These are phyloP conservation scores for Trichoderma endophyticum DNA, from an alignment of 2,329 filamentous ascomycete genomes.

Conservation along the genomic window DNA sequence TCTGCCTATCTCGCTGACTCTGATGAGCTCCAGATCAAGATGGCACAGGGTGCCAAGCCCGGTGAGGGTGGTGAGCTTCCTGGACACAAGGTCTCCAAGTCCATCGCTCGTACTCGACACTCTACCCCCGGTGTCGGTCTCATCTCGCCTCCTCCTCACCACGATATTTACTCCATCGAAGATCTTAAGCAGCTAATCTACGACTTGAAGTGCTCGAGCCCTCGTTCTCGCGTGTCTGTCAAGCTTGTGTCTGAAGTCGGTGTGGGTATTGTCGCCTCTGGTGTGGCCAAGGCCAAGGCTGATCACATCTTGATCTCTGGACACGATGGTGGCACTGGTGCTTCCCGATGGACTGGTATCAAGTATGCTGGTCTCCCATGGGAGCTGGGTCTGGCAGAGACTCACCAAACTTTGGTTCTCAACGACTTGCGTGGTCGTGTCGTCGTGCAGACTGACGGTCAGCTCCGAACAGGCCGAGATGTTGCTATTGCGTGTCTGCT, in stretches of 20 bases:
- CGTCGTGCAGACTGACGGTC: conserved; percentile 93
- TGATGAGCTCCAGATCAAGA: conserved; percentile 97
- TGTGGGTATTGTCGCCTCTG: conserved; percentile 94
- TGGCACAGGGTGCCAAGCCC: conserved; percentile 97
- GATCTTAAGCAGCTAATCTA: conserved; percentile 98
- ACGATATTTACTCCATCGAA: conserved; percentile 98
- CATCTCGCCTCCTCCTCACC: conserved; percentile 92
- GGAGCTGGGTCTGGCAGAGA: conserved; percentile 95
- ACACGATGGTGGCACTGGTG: conserved; percentile 94
- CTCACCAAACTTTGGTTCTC: conserved; percentile 90
- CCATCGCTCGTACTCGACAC: conserved; percentile 90
- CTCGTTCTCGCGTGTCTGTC: conserved; percentile 86
- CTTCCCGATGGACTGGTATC: conserved; percentile 96
- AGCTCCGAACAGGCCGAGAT: conserved; percentile 87
- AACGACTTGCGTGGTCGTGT: conserved; percentile 95
- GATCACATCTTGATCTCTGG: conserved; percentile 96
- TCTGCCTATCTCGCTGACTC: conserved; percentile 92
- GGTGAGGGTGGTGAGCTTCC: conserved; percentile 96
- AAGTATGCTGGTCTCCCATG: conserved; percentile 96
- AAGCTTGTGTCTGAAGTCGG: conserved; percentile 97
- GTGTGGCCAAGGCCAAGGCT: conserved; percentile 95
- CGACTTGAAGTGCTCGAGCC: conserved; percentile 94
- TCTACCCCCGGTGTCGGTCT: conserved; percentile 94
- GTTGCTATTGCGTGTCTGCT: conserved; percentile 92
- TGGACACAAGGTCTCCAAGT: conserved; percentile 92